These are phyloP conservation scores for Comarum palustre DNA, from an alignment of 306 rosid genomes.

Conservation along the genomic window DNA sequence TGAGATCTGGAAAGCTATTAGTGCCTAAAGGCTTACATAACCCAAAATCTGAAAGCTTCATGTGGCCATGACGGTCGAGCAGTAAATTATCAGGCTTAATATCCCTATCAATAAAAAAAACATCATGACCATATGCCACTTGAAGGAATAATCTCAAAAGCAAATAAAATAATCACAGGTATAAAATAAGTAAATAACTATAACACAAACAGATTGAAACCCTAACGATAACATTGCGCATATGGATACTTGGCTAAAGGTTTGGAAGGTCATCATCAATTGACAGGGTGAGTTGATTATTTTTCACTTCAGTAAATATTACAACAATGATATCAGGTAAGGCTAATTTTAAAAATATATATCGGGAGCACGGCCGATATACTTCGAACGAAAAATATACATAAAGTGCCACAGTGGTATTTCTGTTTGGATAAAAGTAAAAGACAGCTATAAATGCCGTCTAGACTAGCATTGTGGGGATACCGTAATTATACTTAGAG, in stretches of 20 bases:
- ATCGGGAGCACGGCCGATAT: too few relatives aligned
- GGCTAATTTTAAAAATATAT: too few relatives aligned
- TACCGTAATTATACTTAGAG: not conserved
- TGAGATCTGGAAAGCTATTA: constrained; percentile 59
- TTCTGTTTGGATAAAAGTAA: not conserved
- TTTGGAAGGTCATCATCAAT: not conserved
- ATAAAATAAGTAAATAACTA: not conserved
- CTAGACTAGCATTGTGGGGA: not conserved
- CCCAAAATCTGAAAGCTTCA: constrained; percentile 89
- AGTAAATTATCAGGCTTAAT: constrained; percentile 89
- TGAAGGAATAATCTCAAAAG: not conserved
- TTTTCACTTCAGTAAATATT: not conserved
- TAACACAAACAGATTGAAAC: not conserved
- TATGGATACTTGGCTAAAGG: not conserved
- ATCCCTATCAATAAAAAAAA: constrained; percentile 46
- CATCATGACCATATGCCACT: not conserved
- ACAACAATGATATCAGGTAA: not conserved
- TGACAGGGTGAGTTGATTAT: not conserved
- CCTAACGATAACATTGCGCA: not conserved
- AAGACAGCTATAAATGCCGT: constrained; percentile 2
- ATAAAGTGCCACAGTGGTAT: not conserved
- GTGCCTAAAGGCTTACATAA: constrained; percentile 80
- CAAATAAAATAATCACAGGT: not conserved
- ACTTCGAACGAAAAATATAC: not conserved
- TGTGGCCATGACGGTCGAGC: constrained; percentile 72